These are phyloP conservation scores for Aspergillus sparsus DNA, from an alignment of 495 filamentous ascomycete genomes.

Conservation along the genomic window DNA sequence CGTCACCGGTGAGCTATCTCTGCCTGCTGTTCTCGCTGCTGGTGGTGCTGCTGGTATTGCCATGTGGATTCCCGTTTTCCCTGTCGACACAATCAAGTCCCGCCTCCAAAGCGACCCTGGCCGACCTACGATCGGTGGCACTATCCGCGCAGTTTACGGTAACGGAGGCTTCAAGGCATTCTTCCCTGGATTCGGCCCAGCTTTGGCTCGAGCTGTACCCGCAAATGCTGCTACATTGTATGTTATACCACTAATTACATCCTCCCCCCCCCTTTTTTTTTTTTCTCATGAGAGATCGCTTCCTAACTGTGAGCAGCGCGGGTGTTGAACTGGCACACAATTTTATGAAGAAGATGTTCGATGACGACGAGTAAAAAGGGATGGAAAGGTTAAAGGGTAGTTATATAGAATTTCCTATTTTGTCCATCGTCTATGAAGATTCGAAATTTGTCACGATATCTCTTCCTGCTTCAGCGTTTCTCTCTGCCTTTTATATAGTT, in stretches of 20 bases:
- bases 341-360: slow-evolving; percentile 74
- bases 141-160: slow-evolving; percentile 74
- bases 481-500: background rate
- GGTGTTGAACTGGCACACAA: slow-evolving; percentile 83
- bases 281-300: background rate
- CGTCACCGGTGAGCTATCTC: slow-evolving; percentile 65
- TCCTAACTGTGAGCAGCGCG: slow-evolving; percentile 47
- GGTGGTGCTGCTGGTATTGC: slow-evolving; percentile 91
- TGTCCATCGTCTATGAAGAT: background rate
- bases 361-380: slow-evolving; percentile 29
- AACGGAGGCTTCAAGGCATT: slow-evolving; percentile 87
- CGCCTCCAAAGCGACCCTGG: slow-evolving; percentile 90
- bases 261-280: background rate
- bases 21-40: slow-evolving; percentile 80
- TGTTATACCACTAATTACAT: slow-evolving; percentile 10
- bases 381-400: background rate
- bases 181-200: slow-evolving; percentile 95
- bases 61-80: slow-evolving; percentile 99
- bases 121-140: slow-evolving; percentile 77
- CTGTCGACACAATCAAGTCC: slow-evolving; percentile 94
- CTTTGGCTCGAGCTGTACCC: slow-evolving; percentile 87
- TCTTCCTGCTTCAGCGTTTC: slow-evolving; percentile 12
- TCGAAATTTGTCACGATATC: slow-evolving; percentile 17
- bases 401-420: background rate
- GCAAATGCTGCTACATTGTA: slow-evolving; percentile 82